phyloP scores from a whole-genome alignment of 148 eudicot species.

The Fagopyrum esculentum region DNA sequence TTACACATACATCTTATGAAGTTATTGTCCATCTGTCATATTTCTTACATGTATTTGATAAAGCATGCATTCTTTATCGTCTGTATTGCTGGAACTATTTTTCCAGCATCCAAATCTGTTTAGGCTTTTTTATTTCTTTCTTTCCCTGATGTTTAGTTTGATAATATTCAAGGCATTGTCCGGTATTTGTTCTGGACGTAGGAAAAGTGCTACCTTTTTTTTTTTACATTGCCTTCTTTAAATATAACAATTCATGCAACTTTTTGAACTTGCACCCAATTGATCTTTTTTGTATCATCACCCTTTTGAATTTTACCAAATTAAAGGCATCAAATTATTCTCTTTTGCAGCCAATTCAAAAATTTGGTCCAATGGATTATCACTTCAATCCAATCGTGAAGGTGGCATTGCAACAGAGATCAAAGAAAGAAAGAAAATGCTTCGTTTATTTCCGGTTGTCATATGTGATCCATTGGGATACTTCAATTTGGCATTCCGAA shows the following conservation, averaged over 20 bases:
- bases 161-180: not conserved
- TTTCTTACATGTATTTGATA: not conserved
- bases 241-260: not conserved
- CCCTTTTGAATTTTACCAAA: not conserved
- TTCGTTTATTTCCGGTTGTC: slow-evolving; percentile 54
- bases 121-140: too few species aligned
- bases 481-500: slow-evolving; percentile 71
- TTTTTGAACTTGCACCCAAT: not conserved
- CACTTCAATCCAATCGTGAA: slow-evolving; percentile 40
- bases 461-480: slow-evolving; percentile 58
- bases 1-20: not conserved
- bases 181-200: not conserved
- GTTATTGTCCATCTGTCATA: not conserved
- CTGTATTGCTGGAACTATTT: not conserved
- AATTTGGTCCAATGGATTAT: slow-evolving; percentile 64
- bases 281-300: not conserved
- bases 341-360: slow-evolving; percentile 66
- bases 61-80: not conserved
- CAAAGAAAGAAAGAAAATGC: slow-evolving; percentile 55
- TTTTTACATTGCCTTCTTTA: not conserved
- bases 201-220: not conserved
- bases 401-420: slow-evolving; percentile 16
- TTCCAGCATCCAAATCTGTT: not conserved
- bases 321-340: slow-evolving; percentile 2
- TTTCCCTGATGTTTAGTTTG: too few species aligned